A percentile compares a stretch with the other conserved stretches of the same genome.
These are phyloP conservation scores for Xylaria grammica DNA, from an alignment of 495 filamentous ascomycete species.

Conservation along the genomic window DNA sequence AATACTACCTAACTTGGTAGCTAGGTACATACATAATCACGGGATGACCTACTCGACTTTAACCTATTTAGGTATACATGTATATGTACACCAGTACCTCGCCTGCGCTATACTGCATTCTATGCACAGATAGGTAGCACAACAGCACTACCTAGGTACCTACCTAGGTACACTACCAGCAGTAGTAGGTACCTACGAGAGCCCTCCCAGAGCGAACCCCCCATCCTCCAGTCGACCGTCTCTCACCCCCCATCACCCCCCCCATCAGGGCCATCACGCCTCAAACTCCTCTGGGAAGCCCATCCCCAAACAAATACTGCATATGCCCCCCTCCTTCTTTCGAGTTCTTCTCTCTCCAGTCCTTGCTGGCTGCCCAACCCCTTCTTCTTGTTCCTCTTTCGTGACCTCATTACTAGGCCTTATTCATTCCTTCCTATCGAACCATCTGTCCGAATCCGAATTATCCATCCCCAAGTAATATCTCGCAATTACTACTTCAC, in stretches of 20 bases:
- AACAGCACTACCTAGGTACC: too few relatives aligned
- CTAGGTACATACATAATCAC: background rate
- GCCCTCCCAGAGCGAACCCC: constrained; percentile 12
- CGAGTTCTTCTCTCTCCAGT: constrained; percentile 22
- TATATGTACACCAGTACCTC: constrained; percentile 6
- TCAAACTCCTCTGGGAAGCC: constrained; percentile 25
- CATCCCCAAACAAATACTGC: constrained; percentile 31
- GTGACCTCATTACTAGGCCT: constrained; percentile 32
- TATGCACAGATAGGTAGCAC: constrained; percentile 10
- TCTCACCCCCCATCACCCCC: background rate
- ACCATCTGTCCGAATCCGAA: constrained; percentile 16
- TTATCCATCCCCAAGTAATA: constrained; percentile 24
- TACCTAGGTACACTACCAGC: too few relatives aligned
- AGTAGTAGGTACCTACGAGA: too few relatives aligned
- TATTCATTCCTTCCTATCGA: constrained; percentile 15
- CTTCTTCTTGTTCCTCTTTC: constrained; percentile 26
- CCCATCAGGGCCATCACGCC: constrained; percentile 19
- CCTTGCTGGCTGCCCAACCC: constrained; percentile 22
- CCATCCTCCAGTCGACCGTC: constrained; percentile 9
- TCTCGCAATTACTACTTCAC: constrained; percentile 15
- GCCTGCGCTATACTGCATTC: background rate
- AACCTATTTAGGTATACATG: background rate
- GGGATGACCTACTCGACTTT: background rate
- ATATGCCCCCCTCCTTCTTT: constrained; percentile 23
- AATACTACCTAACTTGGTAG: too few relatives aligned